Base-by-base conservation (phyloP, 1,284 basidiomycete species). In the Exsudoporus floridanus region DNA sequence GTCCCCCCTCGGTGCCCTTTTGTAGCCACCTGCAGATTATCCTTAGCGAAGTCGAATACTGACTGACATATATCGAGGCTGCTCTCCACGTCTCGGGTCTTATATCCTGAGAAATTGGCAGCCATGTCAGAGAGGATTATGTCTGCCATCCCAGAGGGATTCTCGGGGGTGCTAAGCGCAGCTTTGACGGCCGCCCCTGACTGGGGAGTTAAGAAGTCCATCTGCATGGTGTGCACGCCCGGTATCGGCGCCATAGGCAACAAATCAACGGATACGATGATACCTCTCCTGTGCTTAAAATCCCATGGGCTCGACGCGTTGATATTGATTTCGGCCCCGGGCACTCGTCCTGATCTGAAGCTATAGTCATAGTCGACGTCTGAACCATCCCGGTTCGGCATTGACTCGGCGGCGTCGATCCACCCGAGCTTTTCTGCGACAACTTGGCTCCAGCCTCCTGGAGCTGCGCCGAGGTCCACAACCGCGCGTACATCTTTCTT, bases 391-490 rank as follows among this genome's bases (percentile, higher is more conserved):
- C 30, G 21, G 39, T 55, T 37, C 23, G 40, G n/a, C 1, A 35
- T n/a, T n/a, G n/a, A n/a, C n/a, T n/a, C 8, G 12, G 46, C 14
- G n/a, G 48, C 2, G 21, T 57, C 30, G 33, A 55, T 53, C 74
- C 78, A 79, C 2, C 80, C 80, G 21, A 87, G 67, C 57, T 80
- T 78, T 23, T 75, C 75, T 0, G 87, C 84, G 10, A 84, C 84
- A 19, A 92, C 90, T 63, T 94, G 91, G 52, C 85, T 87, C 92
- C 92, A 94, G 0, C 92, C 91, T 6, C 92, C 92, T 0, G 92
- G 92, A 1, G 92, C 90, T 1, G 88, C 89, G 31, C 92, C 92
- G 25, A 95, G 79, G 69, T 94, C 92, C 2, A 94, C 82, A 0
- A 94, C 83, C 19, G 80, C 75, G 5, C 67, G 71, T 1, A 86